Evolutionary conservation across 441 rosid species (phyloP), one percentile per base, ranked within the genome.

Genomic region (Biscutella laevigata): DNA sequence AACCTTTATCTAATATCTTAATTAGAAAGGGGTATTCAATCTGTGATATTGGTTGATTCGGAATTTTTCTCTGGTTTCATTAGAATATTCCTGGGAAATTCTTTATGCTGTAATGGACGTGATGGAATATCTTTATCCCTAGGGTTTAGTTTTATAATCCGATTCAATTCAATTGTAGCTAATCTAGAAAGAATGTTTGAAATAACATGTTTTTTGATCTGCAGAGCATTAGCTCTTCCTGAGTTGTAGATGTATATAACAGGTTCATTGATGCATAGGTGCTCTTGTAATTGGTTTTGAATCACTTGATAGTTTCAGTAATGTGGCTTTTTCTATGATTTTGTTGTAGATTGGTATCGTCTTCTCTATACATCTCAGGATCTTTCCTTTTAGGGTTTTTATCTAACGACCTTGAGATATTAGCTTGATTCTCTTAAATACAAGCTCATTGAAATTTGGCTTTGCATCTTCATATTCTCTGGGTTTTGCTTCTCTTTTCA

Each of bases 1-100:
- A 49, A 58, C 38, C 59, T 36, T 35, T 0, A 37, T 32, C 24
- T 45, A 10, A 36, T 50, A 42, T 57, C 41, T 42, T n/a, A 22
- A 8, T 32, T 5, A 7, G 32, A 26, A 2, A 24, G 10, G 37
- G 1, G 34, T 25, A 53, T 32, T 45, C 15, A 54, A 43, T 57
- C 43, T 44, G 27, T 0, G 10, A 7, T 4, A n/a, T 17, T 58
- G 5, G 10, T 36, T 36, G 38, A 39, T 64, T 48, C 57, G 12
- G 13, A 47, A 40, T 16, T 3, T 39, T 47, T 4, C 21, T 22
- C 1, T 46, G 63, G n/a, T 44, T 22, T 33, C 34, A 40, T 48
- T 26, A 57, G 38, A 48, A 49, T 21, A 29, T 56, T 48, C 38
- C 19, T 25, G 7, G 38, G 36, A 51, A 38, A 2, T 32, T 46